Conservation (phyloP, 2,329 filamentous ascomycete genomes). For the Fusarium annulatum region DNA sequence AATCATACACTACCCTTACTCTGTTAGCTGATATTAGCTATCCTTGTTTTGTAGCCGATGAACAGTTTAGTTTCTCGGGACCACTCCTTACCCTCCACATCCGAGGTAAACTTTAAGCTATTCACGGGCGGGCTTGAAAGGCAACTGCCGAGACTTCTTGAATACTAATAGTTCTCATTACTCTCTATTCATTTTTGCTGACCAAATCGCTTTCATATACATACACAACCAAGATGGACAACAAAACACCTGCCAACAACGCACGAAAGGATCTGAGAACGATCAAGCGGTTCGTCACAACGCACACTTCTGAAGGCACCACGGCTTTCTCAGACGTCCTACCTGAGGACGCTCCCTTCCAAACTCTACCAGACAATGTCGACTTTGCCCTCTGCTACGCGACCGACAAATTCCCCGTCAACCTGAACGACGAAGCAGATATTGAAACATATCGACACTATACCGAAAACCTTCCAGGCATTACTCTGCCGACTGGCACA, state of each 20-base stretch:
- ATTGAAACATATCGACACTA: background rate
- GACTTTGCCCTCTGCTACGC: constrained; percentile 1
- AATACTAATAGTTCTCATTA: too few relatives aligned
- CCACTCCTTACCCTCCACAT: background rate
- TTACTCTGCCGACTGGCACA: background rate
- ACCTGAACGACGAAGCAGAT: background rate
- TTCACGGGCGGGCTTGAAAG: too few relatives aligned
- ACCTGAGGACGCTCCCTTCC: background rate
- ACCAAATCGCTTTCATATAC: too few relatives aligned
- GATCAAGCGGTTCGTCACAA: background rate
- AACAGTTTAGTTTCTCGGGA: background rate
- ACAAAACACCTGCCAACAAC: background rate
- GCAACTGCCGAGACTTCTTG: too few relatives aligned
- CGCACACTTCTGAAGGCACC: background rate
- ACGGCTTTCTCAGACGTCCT: background rate
- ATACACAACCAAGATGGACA: background rate
- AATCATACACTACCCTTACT: accelerated
- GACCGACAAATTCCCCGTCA: background rate
- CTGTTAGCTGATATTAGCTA: too few relatives aligned
- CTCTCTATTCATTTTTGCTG: too few relatives aligned
- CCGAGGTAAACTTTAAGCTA: background rate
- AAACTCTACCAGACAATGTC: background rate
- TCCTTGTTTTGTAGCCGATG: background rate
- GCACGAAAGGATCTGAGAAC: background rate
- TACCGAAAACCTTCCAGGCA: background rate